These are phyloP conservation scores for Knoxdaviesia proteae DNA, from an alignment of 2,329 filamentous ascomycete species.

Conservation along the genomic window DNA sequence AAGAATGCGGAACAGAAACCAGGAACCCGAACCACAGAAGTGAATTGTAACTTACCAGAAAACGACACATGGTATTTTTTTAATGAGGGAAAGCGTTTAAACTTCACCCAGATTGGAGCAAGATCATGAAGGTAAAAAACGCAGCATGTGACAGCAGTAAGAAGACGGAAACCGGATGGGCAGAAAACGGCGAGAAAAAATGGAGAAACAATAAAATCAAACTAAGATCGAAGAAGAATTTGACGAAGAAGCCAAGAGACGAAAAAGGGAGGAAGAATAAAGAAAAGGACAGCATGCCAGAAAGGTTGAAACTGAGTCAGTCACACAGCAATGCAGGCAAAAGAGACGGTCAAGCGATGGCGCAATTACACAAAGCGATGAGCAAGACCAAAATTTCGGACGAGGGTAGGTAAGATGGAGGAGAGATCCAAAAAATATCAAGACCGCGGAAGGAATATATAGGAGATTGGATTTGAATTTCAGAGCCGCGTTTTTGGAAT, in stretches of 20 bases:
- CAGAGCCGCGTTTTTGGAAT: too few relatives aligned
- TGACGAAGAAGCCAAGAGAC: not conserved
- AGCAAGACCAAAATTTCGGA: not conserved
- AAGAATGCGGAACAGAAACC: too few relatives aligned
- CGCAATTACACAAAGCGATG: not conserved
- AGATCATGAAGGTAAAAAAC: too few relatives aligned
- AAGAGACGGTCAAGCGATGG: not conserved
- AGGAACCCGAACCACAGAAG: too few relatives aligned
- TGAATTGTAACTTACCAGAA: conserved; percentile 11
- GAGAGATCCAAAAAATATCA: too few relatives aligned
- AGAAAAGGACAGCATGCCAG: not conserved
- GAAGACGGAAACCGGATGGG: not conserved
- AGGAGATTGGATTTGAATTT: too few relatives aligned
- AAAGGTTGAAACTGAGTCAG: not conserved
- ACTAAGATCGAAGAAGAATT: conserved; percentile 4
- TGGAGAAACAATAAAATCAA: conserved; percentile 3
- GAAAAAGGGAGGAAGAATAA: not conserved
- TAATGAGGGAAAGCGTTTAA: too few relatives aligned
- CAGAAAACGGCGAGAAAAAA: not conserved
- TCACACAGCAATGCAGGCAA: not conserved
- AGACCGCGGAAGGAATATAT: too few relatives aligned
- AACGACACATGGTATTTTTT: conserved; percentile 14
- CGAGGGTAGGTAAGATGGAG: not conserved
- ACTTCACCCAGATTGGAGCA: too few relatives aligned
- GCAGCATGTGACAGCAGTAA: not conserved